Base-by-base conservation (phyloP, 2,329 filamentous ascomycete species). In the Chalaropsis ovoidea region DNA sequence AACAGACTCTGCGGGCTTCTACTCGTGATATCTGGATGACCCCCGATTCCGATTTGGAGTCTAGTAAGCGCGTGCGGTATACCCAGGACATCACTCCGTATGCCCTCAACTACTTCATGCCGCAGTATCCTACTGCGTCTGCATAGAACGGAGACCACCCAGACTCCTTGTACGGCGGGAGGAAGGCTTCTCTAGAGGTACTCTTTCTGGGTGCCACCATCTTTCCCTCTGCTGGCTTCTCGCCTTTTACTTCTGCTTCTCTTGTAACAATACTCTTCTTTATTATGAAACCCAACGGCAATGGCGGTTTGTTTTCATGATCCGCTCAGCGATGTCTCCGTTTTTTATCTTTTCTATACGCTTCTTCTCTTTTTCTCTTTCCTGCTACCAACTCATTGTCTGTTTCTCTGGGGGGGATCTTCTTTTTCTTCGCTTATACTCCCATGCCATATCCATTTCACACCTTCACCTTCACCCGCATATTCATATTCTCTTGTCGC, bases 1-100 rank as follows among this genome's bases (percentile, higher is more conserved):
- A 83, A 87, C 67, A 86, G 71, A 71, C 63, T 74, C 76, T 69
- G 66, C 73, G 17, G 13, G n/a, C 43, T 56, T 56, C 43, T 7
- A 22, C 69, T 69, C 68, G 68, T 64, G 68, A 69, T 62, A 71
- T 71, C 39, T 67, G 70, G 65, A 61, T 69, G 17, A 78, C 76
- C 74, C 70, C 77, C 42, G 73, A 76, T 54, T 70, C 73, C 11
- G 61, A 43, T 6, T 8, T 45, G 11, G 61, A 62, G n/a, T 62
- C 61, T 10, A 62, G 24, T n/a, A 62, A 62, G 41, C 61, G 61
- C 22, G 22, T 45, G 8, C 61, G 61, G 22, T 62, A 62, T 19
- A 31, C 13, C 41, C 61, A n/a, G 39, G 43, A 27, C 39, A 39
- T 43, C 11, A 2, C 52, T 27, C 52, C 52, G 6, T 56, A 27